Percentiles rank a stretch among this genome's conserved stretches.
Conservation (phyloP, 257 asterid species). For the Eucommia ulmoides region DNA sequence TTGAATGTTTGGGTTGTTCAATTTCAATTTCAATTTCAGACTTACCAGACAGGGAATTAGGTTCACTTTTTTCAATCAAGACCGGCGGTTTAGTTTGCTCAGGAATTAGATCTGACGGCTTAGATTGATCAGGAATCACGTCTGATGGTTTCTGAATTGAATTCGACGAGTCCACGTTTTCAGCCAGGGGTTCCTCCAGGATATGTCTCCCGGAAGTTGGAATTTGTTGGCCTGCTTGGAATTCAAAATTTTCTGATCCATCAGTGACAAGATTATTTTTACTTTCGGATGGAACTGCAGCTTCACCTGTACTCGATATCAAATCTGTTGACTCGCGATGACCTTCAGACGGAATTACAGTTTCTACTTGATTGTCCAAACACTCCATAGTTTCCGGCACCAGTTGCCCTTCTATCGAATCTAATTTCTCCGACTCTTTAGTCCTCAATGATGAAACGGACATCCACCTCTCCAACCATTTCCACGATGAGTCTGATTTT, state of each 20-base stretch:
- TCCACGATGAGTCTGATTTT: slow-evolving; percentile 82
- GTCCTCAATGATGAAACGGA: slow-evolving; percentile 43
- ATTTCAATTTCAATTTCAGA: slow-evolving; percentile 26
- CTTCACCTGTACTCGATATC: slow-evolving; percentile 9
- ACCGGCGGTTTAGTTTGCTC: slow-evolving; percentile 18
- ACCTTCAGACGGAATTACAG: slow-evolving; percentile 10
- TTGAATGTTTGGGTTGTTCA: slow-evolving; percentile 17
- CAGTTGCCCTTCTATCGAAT: slow-evolving; percentile 9
- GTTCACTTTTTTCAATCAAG: slow-evolving; percentile 19
- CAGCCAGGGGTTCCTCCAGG: slow-evolving; percentile 13
- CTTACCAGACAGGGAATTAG: slow-evolving; percentile 13
- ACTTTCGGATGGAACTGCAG: slow-evolving; percentile 17
- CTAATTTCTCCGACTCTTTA: slow-evolving; percentile 18
- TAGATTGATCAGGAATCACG: slow-evolving; percentile 20
- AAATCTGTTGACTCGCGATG: slow-evolving; percentile 10
- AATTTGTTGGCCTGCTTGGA: slow-evolving; percentile 11
- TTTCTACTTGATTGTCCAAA: slow-evolving; percentile 12
- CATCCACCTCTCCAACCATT: slow-evolving; percentile 97
- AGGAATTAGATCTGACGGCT: slow-evolving; percentile 23
- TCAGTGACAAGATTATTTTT: slow-evolving; percentile 19
- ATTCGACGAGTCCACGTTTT: slow-evolving; percentile 18
- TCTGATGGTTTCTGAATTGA: slow-evolving; percentile 14
- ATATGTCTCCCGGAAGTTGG: slow-evolving; percentile 1
- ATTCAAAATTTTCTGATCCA: slow-evolving; percentile 18
- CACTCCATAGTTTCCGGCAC: slow-evolving; percentile 8